Evolutionary conservation across 495 filamentous ascomycete species (phyloP).

Genomic region (Daldinia loculata): DNA sequence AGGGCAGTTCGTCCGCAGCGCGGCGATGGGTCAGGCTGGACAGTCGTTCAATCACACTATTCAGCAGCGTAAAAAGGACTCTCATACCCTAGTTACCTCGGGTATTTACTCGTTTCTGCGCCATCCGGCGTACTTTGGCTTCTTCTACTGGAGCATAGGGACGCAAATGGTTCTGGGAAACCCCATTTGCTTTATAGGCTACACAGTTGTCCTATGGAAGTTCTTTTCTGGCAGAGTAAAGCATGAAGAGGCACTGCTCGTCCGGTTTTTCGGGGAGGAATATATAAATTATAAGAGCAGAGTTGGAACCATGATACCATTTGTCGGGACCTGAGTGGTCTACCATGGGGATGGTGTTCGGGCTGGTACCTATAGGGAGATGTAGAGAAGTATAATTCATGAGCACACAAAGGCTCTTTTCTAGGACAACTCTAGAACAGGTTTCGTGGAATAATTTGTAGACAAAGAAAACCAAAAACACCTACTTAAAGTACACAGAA

Average conservation of each 20-base stretch:
- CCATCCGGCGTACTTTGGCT: conserved; percentile 95
- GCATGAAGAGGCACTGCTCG: conserved; percentile 80
- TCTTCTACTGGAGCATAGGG: conserved; percentile 97
- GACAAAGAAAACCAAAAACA: no score
- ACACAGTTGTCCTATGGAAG: conserved; percentile 77
- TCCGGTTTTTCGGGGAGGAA: conserved; percentile 84
- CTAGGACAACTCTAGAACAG: neutral
- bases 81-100: conserved; percentile 79
- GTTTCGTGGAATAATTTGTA: neutral
- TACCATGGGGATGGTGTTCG: conserved; percentile 17
- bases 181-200: conserved; percentile 74
- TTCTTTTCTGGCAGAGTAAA: conserved; percentile 80
- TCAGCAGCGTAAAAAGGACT: conserved; percentile 68
- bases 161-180: conserved; percentile 93
- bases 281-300: conserved; percentile 76
- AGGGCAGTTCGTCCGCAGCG: conserved; percentile 76
- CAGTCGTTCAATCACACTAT: conserved; percentile 92
- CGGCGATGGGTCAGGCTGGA: conserved; percentile 89
- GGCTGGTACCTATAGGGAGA: conserved; percentile 14
- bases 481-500: no score
- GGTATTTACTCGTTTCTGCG: conserved; percentile 72
- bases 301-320: conserved; percentile 77
- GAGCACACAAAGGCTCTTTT: neutral
- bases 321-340: conserved; percentile 53
- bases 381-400: neutral